Base-by-base conservation (phyloP, 2,329 filamentous ascomycete species). In the Aplosporella prunicola region DNA sequence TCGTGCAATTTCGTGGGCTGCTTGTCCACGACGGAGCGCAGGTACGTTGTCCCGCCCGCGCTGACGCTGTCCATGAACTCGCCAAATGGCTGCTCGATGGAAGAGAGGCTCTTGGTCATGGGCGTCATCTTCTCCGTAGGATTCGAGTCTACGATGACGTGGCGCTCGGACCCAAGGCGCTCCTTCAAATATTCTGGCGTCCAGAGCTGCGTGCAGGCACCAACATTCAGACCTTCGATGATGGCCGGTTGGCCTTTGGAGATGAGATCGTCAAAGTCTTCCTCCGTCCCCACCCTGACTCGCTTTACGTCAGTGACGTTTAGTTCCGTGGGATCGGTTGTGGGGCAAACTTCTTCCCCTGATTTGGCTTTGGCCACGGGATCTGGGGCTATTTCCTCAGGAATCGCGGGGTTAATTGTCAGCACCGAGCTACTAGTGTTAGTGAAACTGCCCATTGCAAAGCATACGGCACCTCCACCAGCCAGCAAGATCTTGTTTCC, bases 381-480 rank as follows among this genome's bases (percentile, higher is more conserved):
- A n/a, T n/a, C n/a, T n/a, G n/a, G n/a, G n/a, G n/a, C n/a, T n/a
- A n/a, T n/a, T n/a, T 9, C 23, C n/a, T n/a, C 23, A 25, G 9
- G 23, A 9, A 25, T 25, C 23, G 9, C n/a, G 9, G 23, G n/a
- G 23, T 25, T 9, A 9, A 9, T 31, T 15, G 35, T 26, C n/a
- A 22, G 15, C 17, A 24, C 7, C 27, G 16, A 10, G 15, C 13
- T 18, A 3, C 25, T 28, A 10, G 20, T 35, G 15, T 43, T 42
- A 30, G 27, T 35, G n/a, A 76, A 87, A 5, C 82, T 83, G 1
- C 87, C 87, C 71, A 93, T 93, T 0, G 84, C 87, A 63, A 93
- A 93, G 56, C 86, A 93, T 0, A 86, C 84, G 11, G 82, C 85
- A 24, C 86, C 88, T 11, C 88, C 88, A 1, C 86, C 86, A 32